Conservation (phyloP, 345 rosid genomes). For the Gynandropsis gynandra region DNA sequence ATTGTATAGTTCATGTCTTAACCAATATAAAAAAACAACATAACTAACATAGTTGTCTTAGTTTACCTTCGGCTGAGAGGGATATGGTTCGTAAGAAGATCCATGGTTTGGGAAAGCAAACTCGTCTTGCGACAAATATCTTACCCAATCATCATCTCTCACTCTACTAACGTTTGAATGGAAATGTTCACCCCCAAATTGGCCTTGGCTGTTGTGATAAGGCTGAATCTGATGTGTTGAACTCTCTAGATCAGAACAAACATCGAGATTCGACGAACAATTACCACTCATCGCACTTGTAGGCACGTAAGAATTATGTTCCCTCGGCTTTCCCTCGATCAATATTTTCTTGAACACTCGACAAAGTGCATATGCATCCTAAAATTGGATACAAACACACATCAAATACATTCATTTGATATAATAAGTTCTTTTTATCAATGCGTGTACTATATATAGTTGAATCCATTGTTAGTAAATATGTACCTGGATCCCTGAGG, state of each 20-base stretch:
- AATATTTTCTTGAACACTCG: conserved; percentile 31
- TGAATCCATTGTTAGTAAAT: too few species aligned
- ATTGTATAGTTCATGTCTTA: too few species aligned
- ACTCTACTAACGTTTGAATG: conserved; percentile 11
- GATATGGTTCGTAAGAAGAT: conserved; percentile 21
- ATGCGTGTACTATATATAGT: too few species aligned
- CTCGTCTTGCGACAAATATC: not conserved
- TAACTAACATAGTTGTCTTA: too few species aligned
- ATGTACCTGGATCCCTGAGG: conserved; percentile 28
- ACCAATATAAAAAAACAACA: too few species aligned
- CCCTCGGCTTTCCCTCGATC: conserved; percentile 29
- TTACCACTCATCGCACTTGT: conserved; percentile 22
- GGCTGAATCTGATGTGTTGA: conserved; percentile 23
- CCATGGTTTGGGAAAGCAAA: conserved; percentile 1
- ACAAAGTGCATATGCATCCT: conserved; percentile 35
- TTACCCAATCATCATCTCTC: conserved; percentile 24
- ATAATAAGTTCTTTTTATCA: too few species aligned
- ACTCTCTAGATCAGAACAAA: conserved; percentile 29
- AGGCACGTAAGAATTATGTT: conserved; percentile 26
- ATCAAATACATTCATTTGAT: not conserved
- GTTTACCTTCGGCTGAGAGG: conserved; percentile 22
- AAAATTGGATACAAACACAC: not conserved
- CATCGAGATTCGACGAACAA: conserved; percentile 23
- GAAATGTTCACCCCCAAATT: conserved; percentile 21
- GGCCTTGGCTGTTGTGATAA: conserved; percentile 18